These are phyloP conservation scores for Mortierella sp. DNA, from an alignment of 371 early-diverging fungal genomes.

Conservation along the genomic window DNA sequence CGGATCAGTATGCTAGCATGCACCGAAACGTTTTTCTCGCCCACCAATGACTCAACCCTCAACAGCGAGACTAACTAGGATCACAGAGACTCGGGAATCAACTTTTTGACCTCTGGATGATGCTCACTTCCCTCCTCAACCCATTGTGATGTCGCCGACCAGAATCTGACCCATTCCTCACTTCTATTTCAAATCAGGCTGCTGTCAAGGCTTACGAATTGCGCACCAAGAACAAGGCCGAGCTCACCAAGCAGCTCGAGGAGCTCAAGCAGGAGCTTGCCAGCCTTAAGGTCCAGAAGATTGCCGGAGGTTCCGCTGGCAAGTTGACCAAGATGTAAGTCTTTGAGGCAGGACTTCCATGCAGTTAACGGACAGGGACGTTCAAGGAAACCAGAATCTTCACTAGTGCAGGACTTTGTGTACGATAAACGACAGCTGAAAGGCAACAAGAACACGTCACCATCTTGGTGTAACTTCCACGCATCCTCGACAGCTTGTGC, in stretches of 20 bases:
- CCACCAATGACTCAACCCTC: too few species aligned
- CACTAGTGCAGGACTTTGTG: too few species aligned
- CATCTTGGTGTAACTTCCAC: too few species aligned
- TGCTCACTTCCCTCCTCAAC: neutral
- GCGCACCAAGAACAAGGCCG: constrained; percentile 90
- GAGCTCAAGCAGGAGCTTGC: constrained; percentile 94
- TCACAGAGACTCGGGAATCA: constrained; percentile 1
- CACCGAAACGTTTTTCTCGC: too few species aligned
- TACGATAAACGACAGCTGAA: too few species aligned
- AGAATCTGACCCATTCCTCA: constrained; percentile 26
- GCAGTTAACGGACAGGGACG: neutral
- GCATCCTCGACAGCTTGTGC: too few species aligned
- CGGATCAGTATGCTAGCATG: too few species aligned
- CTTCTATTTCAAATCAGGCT: constrained; percentile 59
- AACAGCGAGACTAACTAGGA: neutral
- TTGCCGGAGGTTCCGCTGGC: constrained; percentile 77
- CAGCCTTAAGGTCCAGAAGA: constrained; percentile 92
- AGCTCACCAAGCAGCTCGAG: constrained; percentile 89
- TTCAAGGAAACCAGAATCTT: too few species aligned
- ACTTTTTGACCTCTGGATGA: neutral
- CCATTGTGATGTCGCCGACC: neutral
- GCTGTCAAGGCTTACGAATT: constrained; percentile 92
- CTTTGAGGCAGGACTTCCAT: neutral
- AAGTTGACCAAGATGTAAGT: constrained; percentile 88
- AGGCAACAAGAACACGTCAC: too few species aligned